These are phyloP conservation scores for Chrysosporium keratinophilum DNA, from an alignment of 2,329 filamentous ascomycete species.

Conservation along the genomic window DNA sequence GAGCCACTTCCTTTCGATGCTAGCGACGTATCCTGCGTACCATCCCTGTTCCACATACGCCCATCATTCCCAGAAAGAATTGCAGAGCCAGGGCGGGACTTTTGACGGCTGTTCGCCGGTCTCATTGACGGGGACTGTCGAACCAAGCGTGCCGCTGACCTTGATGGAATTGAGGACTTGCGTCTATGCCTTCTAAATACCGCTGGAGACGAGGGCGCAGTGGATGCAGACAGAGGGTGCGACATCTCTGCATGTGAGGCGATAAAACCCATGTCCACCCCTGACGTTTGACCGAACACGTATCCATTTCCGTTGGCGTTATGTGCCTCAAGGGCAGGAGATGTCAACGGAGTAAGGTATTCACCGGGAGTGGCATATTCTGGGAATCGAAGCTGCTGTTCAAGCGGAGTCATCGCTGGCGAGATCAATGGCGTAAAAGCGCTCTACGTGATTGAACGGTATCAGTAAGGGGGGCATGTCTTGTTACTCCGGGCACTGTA, in stretches of 20 bases:
- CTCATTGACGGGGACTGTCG: conserved; percentile 39
- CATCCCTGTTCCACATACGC: conserved; percentile 12
- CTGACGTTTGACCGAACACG: conserved; percentile 27
- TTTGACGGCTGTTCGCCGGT: conserved; percentile 29
- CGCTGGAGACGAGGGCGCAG: conserved; percentile 27
- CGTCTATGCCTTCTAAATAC: conserved; percentile 31
- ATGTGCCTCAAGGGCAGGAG: conserved; percentile 42
- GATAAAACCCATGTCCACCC: conserved; percentile 33
- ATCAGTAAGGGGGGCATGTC: not conserved
- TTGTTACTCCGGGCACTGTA: not conserved
- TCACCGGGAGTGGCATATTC: conserved; percentile 41
- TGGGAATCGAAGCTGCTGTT: conserved; percentile 38
- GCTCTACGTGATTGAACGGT: conserved; percentile 25
- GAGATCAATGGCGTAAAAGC: conserved; percentile 42
- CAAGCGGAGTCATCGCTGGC: conserved; percentile 42
- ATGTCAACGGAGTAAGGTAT: conserved; percentile 42
- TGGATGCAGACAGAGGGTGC: conserved; percentile 23
- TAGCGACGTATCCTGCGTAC: conserved; percentile 17
- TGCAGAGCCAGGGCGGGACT: conserved; percentile 20
- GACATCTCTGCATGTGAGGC: conserved; percentile 33
- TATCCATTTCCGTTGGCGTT: conserved; percentile 29
- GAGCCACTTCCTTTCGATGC: conserved; percentile 19
- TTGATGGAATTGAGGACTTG: conserved; percentile 28
- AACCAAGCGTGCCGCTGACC: conserved; percentile 28
- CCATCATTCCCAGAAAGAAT: not conserved